Evolutionary conservation across 2,329 filamentous ascomycete genomes (phyloP).

Genomic region (Xylariaceae sp.): DNA sequence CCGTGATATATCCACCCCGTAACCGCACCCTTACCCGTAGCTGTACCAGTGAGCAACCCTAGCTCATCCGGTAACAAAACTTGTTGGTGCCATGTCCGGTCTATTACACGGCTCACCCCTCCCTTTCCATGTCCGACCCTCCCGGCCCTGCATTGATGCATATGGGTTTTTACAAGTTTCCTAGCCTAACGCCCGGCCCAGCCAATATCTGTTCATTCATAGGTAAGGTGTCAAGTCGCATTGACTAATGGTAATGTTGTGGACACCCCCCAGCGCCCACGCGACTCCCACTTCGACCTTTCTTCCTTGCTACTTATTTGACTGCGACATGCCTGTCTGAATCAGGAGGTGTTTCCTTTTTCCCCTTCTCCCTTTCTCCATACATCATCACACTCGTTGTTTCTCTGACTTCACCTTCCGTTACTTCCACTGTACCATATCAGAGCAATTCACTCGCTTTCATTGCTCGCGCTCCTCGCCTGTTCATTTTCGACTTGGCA

Average conservation of each 20-base stretch:
- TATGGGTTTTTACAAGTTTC: too few relatives aligned
- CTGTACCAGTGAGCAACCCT: too few relatives aligned
- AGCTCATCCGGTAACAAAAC: too few relatives aligned
- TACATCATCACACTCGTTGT: slow-evolving; percentile 30
- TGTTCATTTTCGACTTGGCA: slow-evolving; percentile 22
- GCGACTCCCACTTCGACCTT: neutral
- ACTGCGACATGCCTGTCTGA: neutral
- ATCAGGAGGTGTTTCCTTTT: slow-evolving; percentile 15
- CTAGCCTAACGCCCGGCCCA: too few relatives aligned
- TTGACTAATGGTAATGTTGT: slow-evolving; percentile 1
- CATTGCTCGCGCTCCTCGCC: slow-evolving; percentile 30
- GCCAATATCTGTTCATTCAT: neutral
- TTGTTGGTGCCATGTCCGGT: too few relatives aligned
- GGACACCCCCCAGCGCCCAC: neutral
- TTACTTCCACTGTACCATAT: slow-evolving; percentile 27
- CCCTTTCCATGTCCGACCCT: neutral
- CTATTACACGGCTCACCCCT: slow-evolving; percentile 6
- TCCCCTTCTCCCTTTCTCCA: slow-evolving; percentile 22
- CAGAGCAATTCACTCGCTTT: slow-evolving; percentile 40
- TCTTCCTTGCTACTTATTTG: neutral
- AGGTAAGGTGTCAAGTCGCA: slow-evolving; percentile 11
- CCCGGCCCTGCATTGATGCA: too few relatives aligned
- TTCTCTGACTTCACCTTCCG: slow-evolving; percentile 20
- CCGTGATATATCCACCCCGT: too few relatives aligned
- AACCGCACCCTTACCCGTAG: too few relatives aligned